Conservation (phyloP, 2,329 filamentous ascomycete species). For the Colletotrichum spinosum region DNA sequence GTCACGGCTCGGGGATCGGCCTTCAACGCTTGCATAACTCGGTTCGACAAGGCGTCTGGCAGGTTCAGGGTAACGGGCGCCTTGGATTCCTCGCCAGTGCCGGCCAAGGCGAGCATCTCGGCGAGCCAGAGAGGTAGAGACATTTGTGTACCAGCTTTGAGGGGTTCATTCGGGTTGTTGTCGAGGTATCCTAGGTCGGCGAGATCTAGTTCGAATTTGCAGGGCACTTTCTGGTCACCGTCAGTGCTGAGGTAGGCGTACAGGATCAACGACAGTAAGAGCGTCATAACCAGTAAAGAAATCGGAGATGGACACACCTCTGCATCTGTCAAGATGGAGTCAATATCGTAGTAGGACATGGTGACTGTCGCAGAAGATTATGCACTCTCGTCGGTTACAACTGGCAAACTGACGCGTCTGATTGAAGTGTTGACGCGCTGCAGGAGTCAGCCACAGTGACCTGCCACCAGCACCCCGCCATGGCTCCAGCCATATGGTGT, state of each 20-base stretch:
- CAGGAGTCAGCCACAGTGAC: background rate
- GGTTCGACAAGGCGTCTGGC: constrained; percentile 79
- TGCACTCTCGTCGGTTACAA: background rate
- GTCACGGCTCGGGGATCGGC: constrained; percentile 90
- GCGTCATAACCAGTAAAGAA: background rate
- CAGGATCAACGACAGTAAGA: too few species aligned
- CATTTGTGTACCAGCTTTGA: constrained; percentile 84
- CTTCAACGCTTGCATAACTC: constrained; percentile 89
- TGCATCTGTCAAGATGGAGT: constrained; percentile 86
- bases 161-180: constrained; percentile 76
- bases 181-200: constrained; percentile 90
- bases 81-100: constrained; percentile 55
- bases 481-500: background rate
- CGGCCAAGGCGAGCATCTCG: constrained; percentile 87
- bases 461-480: constrained; percentile 7
- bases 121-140: constrained; percentile 93
- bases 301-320: constrained; percentile 64
- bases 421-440: constrained; percentile 14
- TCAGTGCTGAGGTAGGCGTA: background rate
- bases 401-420: constrained; percentile 16
- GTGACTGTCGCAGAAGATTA: background rate
- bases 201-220: constrained; percentile 92
- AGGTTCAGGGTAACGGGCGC: constrained; percentile 85
- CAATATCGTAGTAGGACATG: constrained; percentile 86
- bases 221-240: constrained; percentile 84